phyloP scores from a whole-genome alignment of 2,329 filamentous ascomycete genomes.

The Exophiala lecanii-corni region DNA sequence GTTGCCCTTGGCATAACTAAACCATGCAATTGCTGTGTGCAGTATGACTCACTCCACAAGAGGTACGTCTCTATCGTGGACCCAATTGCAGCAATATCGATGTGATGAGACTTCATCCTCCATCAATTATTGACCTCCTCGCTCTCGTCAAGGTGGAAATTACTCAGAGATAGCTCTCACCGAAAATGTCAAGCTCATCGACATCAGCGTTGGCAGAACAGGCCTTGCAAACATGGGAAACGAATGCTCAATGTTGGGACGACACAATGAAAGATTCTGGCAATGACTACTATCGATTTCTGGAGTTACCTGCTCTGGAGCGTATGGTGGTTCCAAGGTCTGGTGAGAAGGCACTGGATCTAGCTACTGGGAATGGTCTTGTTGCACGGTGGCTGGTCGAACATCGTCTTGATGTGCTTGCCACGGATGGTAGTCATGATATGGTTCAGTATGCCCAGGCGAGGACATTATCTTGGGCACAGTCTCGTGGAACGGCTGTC shows the following conservation, averaged over 20 bases:
- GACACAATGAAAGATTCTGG: constrained; percentile 35
- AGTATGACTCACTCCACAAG: too few relatives aligned
- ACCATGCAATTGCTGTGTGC: too few relatives aligned
- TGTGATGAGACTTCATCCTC: too few relatives aligned
- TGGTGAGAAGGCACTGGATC: constrained; percentile 39
- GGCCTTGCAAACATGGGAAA: constrained; percentile 33
- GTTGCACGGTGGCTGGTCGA: constrained; percentile 43
- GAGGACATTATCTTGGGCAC: not conserved
- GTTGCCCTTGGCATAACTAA: too few relatives aligned
- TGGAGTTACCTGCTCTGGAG: constrained; percentile 40
- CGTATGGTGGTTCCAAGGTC: constrained; percentile 32
- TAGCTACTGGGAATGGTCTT: constrained; percentile 50
- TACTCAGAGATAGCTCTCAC: too few relatives aligned
- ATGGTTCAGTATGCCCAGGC: constrained; percentile 31
- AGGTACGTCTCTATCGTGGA: too few relatives aligned
- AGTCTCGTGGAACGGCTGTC: not conserved
- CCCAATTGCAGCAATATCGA: too few relatives aligned
- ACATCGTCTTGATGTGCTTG: constrained; percentile 37
- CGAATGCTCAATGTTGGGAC: constrained; percentile 44
- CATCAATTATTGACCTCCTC: too few relatives aligned
- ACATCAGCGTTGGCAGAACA: not conserved
- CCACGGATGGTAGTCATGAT: constrained; percentile 41
- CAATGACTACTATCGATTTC: constrained; percentile 43
- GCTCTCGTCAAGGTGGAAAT: too few relatives aligned
- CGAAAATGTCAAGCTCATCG: too few relatives aligned